phyloP scores from a whole-genome alignment of 75 land plant species.

The Sequoia sempervirens region DNA sequence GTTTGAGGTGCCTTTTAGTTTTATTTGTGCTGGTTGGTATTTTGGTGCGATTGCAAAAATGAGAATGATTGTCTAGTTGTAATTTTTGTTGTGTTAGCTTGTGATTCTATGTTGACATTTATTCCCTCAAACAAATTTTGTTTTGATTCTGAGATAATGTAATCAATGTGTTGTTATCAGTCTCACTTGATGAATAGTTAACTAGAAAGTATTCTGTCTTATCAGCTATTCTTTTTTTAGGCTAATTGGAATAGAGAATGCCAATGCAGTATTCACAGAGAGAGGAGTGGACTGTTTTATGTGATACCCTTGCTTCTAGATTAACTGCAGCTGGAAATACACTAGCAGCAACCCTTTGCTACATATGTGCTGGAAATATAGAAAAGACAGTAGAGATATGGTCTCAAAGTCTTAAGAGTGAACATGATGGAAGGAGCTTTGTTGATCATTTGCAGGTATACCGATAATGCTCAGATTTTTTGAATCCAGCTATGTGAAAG shows the following conservation, averaged over 20 bases:
- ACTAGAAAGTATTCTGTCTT: neutral
- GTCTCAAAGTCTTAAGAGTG: slow-evolving; percentile 49
- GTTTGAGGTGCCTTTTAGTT: neutral
- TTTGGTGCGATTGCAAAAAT: neutral
- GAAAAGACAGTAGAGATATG: slow-evolving; percentile 88
- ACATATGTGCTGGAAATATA: slow-evolving; percentile 96
- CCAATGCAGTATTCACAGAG: slow-evolving; percentile 75
- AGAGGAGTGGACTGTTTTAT: slow-evolving; percentile 83
- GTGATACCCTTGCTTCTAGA: slow-evolving; percentile 85
- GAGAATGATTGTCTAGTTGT: neutral
- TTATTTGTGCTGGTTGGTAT: neutral
- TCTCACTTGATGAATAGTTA: neutral
- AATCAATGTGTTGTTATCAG: neutral
- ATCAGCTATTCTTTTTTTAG: neutral
- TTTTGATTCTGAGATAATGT: neutral
- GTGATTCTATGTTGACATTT: neutral
- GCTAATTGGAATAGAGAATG: neutral
- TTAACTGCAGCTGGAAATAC: slow-evolving; percentile 60
- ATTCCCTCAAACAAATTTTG: neutral
- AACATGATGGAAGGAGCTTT: slow-evolving; percentile 54
- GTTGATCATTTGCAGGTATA: slow-evolving; percentile 76
- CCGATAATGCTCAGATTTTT: neutral
- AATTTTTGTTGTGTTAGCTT: neutral
- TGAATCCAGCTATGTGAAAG: neutral
- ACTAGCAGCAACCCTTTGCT: slow-evolving; percentile 84